Evolutionary conservation across 139 green algal genomes (phyloP).

Genomic region (Volvox africanus): DNA sequence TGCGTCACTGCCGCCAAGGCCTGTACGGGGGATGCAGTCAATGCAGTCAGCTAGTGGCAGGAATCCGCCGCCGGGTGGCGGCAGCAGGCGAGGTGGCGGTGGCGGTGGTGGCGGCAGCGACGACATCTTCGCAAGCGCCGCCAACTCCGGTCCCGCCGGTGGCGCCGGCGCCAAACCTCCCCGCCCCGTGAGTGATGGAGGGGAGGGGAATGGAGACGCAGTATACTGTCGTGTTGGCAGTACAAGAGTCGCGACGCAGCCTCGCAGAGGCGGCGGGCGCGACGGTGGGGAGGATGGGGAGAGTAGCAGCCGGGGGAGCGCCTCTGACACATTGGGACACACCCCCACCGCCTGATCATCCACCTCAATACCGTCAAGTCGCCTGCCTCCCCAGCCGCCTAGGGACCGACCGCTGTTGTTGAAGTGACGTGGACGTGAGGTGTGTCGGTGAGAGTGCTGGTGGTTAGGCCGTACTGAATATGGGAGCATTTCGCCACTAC

Average conservation of each 20-base stretch:
- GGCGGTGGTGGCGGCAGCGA: background rate
- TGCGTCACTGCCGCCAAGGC: background rate
- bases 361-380: background rate
- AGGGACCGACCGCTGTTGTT: background rate
- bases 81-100: background rate
- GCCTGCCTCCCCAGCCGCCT: background rate
- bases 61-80: background rate
- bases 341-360: conserved; percentile 22
- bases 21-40: background rate
- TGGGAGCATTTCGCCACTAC: background rate
- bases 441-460: background rate
- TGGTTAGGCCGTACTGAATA: background rate
- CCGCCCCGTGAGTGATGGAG: conserved; percentile 27
- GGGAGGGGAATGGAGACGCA: background rate
- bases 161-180: background rate
- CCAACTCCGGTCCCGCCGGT: background rate
- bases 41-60: background rate
- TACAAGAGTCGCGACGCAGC: background rate
- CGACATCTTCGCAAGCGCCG: background rate
- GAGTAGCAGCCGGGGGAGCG: conserved; percentile 41
- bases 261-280: background rate
- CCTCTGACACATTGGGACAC: conserved; percentile 23
- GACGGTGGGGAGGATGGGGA: conserved; percentile 15
- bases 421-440: background rate
- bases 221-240: background rate